A percentile compares a stretch with the other conserved stretches of the same genome.
phyloP scores from a whole-genome alignment of 306 rosid species.

The Acmispon strigosus region DNA sequence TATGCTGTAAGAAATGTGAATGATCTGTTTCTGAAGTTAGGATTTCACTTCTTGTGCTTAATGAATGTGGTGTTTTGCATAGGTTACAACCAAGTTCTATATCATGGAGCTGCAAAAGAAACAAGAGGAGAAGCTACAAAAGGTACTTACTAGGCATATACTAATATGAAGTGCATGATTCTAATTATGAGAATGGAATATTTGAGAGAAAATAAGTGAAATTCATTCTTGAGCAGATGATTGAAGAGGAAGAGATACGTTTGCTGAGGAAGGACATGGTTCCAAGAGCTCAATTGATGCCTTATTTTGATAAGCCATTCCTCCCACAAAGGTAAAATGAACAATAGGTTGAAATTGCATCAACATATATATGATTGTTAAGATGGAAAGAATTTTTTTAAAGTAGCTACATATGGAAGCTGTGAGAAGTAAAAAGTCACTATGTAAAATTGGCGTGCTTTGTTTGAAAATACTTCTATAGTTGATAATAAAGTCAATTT shows the following conservation, averaged over 20 bases:
- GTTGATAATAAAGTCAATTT: too few species aligned
- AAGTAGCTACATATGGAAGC: too few species aligned
- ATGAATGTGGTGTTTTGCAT: constrained; percentile 8
- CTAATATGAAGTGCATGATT: not conserved
- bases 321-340: constrained; percentile 71
- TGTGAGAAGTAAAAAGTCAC: too few species aligned
- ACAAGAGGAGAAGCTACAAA: constrained; percentile 56
- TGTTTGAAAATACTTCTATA: too few species aligned
- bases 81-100: constrained; percentile 75
- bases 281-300: constrained; percentile 97
- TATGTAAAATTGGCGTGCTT: not conserved
- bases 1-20: constrained; percentile 49
- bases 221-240: constrained; percentile 45
- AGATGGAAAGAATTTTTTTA: too few species aligned
- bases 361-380: too few species aligned
- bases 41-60: not conserved
- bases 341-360: not conserved
- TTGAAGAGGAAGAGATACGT: constrained; percentile 92
- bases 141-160: constrained; percentile 39
- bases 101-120: constrained; percentile 60
- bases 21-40: not conserved
- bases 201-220: not conserved
- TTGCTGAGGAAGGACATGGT: constrained; percentile 87
- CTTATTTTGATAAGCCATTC: constrained; percentile 84
- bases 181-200: not conserved